phyloP scores from a whole-genome alignment of 2,329 filamentous ascomycete genomes.

The Xylariales sp. region DNA sequence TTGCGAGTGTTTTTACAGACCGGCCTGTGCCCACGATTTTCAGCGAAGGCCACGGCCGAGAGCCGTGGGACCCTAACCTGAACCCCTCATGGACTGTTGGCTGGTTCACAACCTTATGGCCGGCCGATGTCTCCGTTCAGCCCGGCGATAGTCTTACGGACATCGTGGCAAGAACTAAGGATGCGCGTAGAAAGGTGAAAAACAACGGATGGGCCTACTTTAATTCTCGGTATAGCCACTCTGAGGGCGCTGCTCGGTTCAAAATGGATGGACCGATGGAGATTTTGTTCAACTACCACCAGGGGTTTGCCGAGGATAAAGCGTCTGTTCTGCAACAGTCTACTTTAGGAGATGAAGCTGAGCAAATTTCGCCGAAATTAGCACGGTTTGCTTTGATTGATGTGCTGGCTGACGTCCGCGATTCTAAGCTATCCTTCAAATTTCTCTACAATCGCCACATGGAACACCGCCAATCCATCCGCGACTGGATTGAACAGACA shows the following conservation, averaged over 20 bases:
- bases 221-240: neutral
- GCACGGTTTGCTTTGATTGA: slow-evolving; percentile 26
- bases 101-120: slow-evolving; percentile 59
- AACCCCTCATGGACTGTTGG: slow-evolving; percentile 57
- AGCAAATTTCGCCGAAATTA: slow-evolving; percentile 7
- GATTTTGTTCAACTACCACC: slow-evolving; percentile 30
- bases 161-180: slow-evolving; percentile 24
- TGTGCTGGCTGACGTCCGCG: slow-evolving; percentile 20
- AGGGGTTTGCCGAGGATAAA: neutral
- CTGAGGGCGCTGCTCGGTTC: neutral
- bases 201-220: slow-evolving; percentile 20
- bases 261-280: slow-evolving; percentile 9
- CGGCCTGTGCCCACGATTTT: slow-evolving; percentile 53
- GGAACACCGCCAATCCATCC: slow-evolving; percentile 14
- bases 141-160: slow-evolving; percentile 14
- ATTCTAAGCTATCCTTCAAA: slow-evolving; percentile 2
- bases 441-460: slow-evolving; percentile 30
- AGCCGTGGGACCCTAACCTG: slow-evolving; percentile 49
- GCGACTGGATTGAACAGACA: slow-evolving; percentile 27
- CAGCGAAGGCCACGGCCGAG: slow-evolving; percentile 57
- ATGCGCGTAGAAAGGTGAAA: neutral
- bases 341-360: neutral
- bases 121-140: slow-evolving; percentile 42
- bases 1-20: slow-evolving; percentile 47
- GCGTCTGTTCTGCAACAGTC: slow-evolving; percentile 3